Percentiles rank a stretch among this genome's conserved stretches.
These are phyloP conservation scores for Phytophthora europaea DNA, from an alignment of 352 stramenopile species.

Conservation along the genomic window DNA sequence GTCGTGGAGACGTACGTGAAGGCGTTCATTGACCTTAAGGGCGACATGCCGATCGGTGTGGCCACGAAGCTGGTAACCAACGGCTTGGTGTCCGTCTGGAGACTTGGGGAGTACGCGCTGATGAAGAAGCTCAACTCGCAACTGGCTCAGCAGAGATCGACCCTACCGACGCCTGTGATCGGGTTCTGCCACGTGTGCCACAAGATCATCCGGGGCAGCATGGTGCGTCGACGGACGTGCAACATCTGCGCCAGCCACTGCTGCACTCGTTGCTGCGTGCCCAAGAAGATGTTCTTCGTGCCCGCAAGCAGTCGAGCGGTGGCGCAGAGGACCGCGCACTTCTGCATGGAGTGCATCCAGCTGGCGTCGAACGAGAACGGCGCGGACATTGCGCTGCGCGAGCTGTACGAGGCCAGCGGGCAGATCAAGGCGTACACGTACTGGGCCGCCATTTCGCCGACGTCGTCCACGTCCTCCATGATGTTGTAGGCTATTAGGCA, in stretches of 20 bases:
- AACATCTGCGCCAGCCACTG: conserved; percentile 35
- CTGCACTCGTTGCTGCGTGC: conserved; percentile 41
- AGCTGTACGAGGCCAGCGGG: conserved; percentile 21
- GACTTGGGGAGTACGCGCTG: conserved; percentile 38
- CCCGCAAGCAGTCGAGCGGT: conserved; percentile 22
- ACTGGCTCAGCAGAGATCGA: conserved; percentile 26
- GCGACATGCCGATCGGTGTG: conserved; percentile 45
- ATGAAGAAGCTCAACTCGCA: conserved; percentile 49
- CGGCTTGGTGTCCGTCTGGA: conserved; percentile 46
- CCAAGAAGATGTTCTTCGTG: conserved; percentile 48
- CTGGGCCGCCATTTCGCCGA: conserved; percentile 26
- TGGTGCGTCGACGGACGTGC: conserved; percentile 37
- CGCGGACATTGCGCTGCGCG: conserved; percentile 33
- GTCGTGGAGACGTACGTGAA: conserved; percentile 55
- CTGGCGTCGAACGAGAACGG: conserved; percentile 23
- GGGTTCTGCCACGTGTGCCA: conserved; percentile 33
- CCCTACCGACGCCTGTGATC: conserved; percentile 3
- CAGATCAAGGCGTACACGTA: conserved; percentile 26
- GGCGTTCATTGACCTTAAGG: conserved; percentile 48
- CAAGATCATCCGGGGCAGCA: conserved; percentile 26
- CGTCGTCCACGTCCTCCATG: conserved; percentile 32
- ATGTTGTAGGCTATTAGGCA: conserved; percentile 12
- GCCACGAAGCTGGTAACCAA: conserved; percentile 40
- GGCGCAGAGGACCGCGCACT: conserved; percentile 25
- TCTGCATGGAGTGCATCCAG: conserved; percentile 42